phyloP scores from a whole-genome alignment of 2,329 filamentous ascomycete genomes.

The Metarhizium rileyi region DNA sequence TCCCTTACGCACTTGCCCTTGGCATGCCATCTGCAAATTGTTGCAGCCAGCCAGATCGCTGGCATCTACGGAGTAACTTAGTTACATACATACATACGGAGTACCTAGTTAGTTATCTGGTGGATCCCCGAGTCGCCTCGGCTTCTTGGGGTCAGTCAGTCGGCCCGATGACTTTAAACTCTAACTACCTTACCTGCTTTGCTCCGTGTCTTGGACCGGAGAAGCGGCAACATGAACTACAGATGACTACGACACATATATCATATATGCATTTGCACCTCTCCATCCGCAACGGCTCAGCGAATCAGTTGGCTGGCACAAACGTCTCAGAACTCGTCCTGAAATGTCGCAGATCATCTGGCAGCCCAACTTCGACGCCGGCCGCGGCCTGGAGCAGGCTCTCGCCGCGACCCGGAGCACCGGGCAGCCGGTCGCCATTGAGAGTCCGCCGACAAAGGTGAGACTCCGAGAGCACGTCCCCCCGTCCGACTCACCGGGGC shows the following conservation, averaged over 20 bases:
- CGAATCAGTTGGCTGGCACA: neutral
- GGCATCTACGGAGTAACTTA: too few relatives aligned
- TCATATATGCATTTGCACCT: too few relatives aligned
- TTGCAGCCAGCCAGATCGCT: too few relatives aligned
- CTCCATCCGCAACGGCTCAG: neutral
- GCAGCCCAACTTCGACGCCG: conserved; percentile 17
- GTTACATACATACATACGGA: too few relatives aligned
- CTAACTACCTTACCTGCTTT: too few relatives aligned
- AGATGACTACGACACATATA: too few relatives aligned
- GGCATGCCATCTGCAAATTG: too few relatives aligned
- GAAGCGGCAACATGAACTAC: too few relatives aligned
- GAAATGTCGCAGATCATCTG: conserved; percentile 21
- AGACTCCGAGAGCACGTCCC: too few relatives aligned
- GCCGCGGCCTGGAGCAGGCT: conserved; percentile 16
- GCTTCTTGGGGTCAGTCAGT: conserved; percentile 42
- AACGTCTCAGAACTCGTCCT: conserved; percentile 23
- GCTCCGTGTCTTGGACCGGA: too few relatives aligned
- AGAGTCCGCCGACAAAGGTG: conserved; percentile 9
- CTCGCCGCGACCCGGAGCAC: conserved; percentile 14
- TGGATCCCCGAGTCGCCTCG: conserved; percentile 59
- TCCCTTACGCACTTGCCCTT: too few relatives aligned
- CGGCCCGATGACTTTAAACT: neutral
- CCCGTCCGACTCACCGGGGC: neutral
- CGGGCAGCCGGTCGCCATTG: conserved; percentile 4
- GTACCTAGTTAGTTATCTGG: too few relatives aligned